phyloP scores from a whole-genome alignment of 345 rosid species.

The Carallia brachiata region DNA sequence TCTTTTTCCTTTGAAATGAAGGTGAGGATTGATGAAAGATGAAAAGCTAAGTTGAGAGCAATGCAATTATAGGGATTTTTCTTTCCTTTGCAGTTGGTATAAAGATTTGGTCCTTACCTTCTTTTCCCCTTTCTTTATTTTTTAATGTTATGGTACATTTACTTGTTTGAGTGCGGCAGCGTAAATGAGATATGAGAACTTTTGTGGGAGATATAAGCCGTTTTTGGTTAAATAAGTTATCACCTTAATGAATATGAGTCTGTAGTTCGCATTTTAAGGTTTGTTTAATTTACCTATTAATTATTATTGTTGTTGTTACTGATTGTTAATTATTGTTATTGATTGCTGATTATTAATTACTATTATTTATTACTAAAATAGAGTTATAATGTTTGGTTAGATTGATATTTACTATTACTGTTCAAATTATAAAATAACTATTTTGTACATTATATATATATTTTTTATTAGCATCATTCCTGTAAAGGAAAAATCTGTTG shows the following conservation, averaged over 20 bases:
- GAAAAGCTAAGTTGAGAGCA: background rate
- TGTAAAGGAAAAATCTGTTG: no score
- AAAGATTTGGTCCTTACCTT: background rate
- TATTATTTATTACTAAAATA: no score
- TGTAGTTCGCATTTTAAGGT: slow-evolving; percentile 10
- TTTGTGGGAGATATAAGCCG: background rate
- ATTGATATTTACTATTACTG: no score
- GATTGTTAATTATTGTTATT: no score
- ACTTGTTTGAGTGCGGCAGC: slow-evolving; percentile 1
- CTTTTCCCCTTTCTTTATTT: background rate
- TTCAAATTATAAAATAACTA: no score
- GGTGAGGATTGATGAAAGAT: background rate
- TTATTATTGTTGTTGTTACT: no score
- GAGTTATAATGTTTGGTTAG: no score
- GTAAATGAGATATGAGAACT: slow-evolving; percentile 1
- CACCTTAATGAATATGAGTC: background rate
- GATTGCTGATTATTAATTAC: no score
- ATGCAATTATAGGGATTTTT: slow-evolving; percentile 21
- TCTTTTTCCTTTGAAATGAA: background rate
- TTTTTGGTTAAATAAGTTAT: slow-evolving; percentile 1
- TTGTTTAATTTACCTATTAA: no score
- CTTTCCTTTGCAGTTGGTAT: slow-evolving; percentile 7
- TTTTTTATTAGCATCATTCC: no score
- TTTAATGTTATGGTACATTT: background rate
- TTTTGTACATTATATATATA: no score